phyloP scores from a whole-genome alignment of 1,284 basidiomycete genomes.

The Moesziomyces parantarcticus region DNA sequence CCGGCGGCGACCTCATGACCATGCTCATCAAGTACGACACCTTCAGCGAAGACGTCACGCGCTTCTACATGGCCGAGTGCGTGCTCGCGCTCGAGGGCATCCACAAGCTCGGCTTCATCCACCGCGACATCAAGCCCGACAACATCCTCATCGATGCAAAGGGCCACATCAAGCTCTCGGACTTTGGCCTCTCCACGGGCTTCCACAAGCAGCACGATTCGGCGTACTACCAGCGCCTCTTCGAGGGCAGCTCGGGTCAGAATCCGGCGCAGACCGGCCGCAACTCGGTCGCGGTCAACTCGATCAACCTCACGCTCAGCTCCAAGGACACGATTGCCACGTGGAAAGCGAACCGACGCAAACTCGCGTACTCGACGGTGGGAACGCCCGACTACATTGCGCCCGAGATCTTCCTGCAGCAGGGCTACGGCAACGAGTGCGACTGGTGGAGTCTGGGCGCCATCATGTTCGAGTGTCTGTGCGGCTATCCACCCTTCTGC shows the following conservation, averaged over 20 bases:
- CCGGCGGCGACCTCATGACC: conserved; percentile 95
- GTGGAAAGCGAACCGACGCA: conserved; percentile 98
- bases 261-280: conserved; percentile 58
- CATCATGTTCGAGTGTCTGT: conserved; percentile 98
- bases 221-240: conserved; percentile 90
- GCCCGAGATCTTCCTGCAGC: conserved; percentile 96
- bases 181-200: conserved; percentile 93
- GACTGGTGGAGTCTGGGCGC: conserved; percentile 91
- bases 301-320: conserved; percentile 65
- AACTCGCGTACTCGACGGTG: conserved; percentile 96
- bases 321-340: conserved; percentile 73
- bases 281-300: conserved; percentile 67
- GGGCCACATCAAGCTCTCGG: conserved; percentile 93
- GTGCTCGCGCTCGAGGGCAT: conserved; percentile 97
- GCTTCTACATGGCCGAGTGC: conserved; percentile 99
- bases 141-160: conserved; percentile 96
- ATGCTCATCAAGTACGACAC: conserved; percentile 99
- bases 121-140: conserved; percentile 94
- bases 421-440: conserved; percentile 97
- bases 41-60: conserved; percentile 96
- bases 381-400: conserved; percentile 99
- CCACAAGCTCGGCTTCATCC: conserved; percentile 98
- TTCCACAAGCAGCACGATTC: conserved; percentile 95
- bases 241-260: conserved; percentile 72
- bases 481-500: conserved; percentile 95